A percentile compares a stretch with the other conserved stretches of the same genome.
Conservation (phyloP, 2,329 filamentous ascomycete species). For the Claviceps digitariae region DNA sequence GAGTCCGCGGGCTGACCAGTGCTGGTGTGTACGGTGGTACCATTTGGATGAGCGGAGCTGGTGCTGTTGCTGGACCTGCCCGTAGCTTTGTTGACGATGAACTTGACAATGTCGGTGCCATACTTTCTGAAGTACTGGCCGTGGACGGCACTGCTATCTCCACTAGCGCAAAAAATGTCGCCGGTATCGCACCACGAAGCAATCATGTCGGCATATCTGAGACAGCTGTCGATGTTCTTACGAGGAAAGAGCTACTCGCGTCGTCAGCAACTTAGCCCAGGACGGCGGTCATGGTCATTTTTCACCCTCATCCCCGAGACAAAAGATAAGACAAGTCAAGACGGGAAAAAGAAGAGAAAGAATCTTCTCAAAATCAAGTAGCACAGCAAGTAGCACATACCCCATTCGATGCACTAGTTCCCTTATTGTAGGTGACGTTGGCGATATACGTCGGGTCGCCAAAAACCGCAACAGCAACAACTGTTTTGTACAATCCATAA, state of each 20-base stretch:
- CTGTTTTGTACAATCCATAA: slow-evolving; percentile 10
- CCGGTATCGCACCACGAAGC: slow-evolving; percentile 28
- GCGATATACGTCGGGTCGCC: slow-evolving; percentile 27
- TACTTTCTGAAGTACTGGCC: slow-evolving; percentile 23
- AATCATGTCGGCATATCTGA: slow-evolving; percentile 21
- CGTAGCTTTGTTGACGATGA: slow-evolving; percentile 20
- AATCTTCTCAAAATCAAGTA: background rate
- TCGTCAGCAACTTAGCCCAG: background rate
- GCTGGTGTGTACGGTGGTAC: background rate
- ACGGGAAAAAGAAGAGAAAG: background rate
- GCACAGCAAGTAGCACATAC: slow-evolving; percentile 15
- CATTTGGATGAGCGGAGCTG: background rate
- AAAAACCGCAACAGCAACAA: slow-evolving; percentile 26
- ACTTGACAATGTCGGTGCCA: slow-evolving; percentile 20
- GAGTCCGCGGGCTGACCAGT: background rate
- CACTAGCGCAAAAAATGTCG: slow-evolving; percentile 27
- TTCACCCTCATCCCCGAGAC: too few species aligned
- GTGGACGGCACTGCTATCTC: slow-evolving; percentile 17
- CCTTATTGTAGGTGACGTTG: slow-evolving; percentile 22
- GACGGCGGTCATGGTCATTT: too few species aligned
- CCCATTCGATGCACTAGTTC: slow-evolving; percentile 23
- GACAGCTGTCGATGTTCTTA: slow-evolving; percentile 20
- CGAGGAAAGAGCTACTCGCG: slow-evolving; percentile 22
- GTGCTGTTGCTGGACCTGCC: background rate
- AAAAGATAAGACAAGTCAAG: background rate